phyloP scores from a whole-genome alignment of 2,329 filamentous ascomycete genomes.

The Hymenotorrendiella dingleyae region DNA sequence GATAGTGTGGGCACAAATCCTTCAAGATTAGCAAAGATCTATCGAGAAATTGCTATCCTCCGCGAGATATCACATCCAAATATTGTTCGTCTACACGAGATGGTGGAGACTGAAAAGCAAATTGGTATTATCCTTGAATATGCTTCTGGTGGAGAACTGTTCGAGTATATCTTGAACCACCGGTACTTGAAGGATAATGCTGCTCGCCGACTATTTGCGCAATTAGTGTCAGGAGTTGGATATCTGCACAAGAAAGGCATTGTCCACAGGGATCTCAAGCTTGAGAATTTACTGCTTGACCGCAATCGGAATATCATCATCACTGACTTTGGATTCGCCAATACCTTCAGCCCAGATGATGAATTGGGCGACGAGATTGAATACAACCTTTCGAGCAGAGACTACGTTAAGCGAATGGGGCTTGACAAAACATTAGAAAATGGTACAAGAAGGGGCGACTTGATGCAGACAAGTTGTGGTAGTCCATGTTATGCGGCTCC shows the following conservation, averaged over 20 bases:
- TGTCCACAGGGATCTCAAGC: constrained; percentile 91
- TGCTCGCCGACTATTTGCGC: constrained; percentile 85
- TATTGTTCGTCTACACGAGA: constrained; percentile 94
- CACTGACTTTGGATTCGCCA: constrained; percentile 97
- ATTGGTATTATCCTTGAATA: constrained; percentile 99
- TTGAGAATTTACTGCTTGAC: constrained; percentile 92
- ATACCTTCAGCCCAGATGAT: constrained; percentile 87
- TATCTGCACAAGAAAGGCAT: constrained; percentile 99
- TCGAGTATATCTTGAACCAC: constrained; percentile 97
- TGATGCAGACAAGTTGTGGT: constrained; percentile 99
- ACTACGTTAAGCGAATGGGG: constrained; percentile 81
- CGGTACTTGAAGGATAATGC: constrained; percentile 92
- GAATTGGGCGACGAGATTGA: constrained; percentile 89
- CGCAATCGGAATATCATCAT: constrained; percentile 99
- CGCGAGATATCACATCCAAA: constrained; percentile 87
- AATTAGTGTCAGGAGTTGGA: constrained; percentile 91
- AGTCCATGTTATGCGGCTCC: constrained; percentile 97
- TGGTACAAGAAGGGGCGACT: constrained; percentile 76
- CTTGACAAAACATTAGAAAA: constrained; percentile 72
- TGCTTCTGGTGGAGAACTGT: constrained; percentile 92
- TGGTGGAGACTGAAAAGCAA: constrained; percentile 95
- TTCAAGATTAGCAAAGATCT: constrained; percentile 88
- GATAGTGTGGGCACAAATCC: constrained; percentile 86
- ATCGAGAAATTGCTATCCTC: constrained; percentile 91
- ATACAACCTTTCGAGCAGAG: constrained; percentile 76